Evolutionary conservation across 2,329 filamentous ascomycete species (phyloP), one percentile per base, ranked within the genome.

Genomic region (Ophiognomonia clavigignenti-juglandacearum): DNA sequence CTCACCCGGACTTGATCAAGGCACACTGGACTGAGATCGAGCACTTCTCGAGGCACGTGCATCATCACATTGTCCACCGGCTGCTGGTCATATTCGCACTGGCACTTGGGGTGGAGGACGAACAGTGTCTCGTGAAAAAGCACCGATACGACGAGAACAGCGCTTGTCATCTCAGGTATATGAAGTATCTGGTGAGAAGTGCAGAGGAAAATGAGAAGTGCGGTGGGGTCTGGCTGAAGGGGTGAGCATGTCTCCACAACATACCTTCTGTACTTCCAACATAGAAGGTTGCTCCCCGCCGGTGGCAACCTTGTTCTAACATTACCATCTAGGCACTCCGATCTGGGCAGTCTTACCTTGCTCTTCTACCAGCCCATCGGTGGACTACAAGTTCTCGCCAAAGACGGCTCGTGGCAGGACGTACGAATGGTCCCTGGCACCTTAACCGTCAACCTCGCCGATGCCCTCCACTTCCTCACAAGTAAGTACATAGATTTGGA

Each of bases 141-240:
- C 80, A 83, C 56, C 65, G 64, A 1, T 83, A 81, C 55, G 71
- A 80, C 4, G 65, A 71, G 39, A 67, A 72, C 20, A 69, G 72
- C 23, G 77, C 80, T 47, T 73, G 77, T 46, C 77, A 82, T 55
- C 67, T 80, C 31, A 72, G 79, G 3, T 81, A 80, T 60, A 81
- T 81, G 77, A 67, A 74, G 39, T 81, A 81, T 54, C 65, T 69
- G 14, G 63, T 66, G 0, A 69, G 74, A 7, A 68, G 62, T 0
- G 56, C 65, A 2, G 68, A 72, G n/a, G 67, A 72, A 23, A 48
- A 48, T 35, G 40, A 39, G 23, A 44, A 37, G 13, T 39, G 42
- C 10, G 68, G 66, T 0, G 60, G 64, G 13, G 62, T 72, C 2
- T 69, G 70, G 41, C 61, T 63, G 0, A 63, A 62, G 2, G 73